Conservation (phyloP, 1,284 basidiomycete species). For the Austroboletus niveus region DNA sequence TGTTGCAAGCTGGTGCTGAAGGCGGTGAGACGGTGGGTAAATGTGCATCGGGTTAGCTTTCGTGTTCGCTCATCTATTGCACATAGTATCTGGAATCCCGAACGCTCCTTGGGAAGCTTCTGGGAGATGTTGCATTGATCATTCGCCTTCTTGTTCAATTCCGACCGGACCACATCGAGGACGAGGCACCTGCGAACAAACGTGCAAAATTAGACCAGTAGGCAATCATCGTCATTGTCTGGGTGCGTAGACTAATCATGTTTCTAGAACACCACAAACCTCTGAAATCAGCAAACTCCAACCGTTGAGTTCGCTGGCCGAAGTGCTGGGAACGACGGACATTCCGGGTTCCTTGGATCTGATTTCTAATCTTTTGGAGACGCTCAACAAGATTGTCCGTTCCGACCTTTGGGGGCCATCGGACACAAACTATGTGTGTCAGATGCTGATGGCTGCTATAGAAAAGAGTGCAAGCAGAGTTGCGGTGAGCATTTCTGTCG, state of each 20-base stretch:
- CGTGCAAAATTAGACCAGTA: conserved; percentile 60
- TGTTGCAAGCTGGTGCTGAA: conserved; percentile 51
- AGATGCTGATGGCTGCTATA: conserved; percentile 81
- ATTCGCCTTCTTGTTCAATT: conserved; percentile 57
- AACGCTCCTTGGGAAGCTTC: conserved; percentile 44
- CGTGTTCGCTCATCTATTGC: conserved; percentile 1
- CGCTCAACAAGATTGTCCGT: conserved; percentile 62
- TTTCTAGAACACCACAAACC: conserved; percentile 13
- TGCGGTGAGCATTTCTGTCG: conserved; percentile 38
- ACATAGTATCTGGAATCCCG: conserved; percentile 51
- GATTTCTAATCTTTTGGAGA: conserved; percentile 72
- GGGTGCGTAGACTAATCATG: neutral
- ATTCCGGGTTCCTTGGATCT: conserved; percentile 72
- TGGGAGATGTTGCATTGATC: conserved; percentile 54
- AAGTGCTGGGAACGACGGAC: conserved; percentile 63
- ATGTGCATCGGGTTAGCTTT: neutral
- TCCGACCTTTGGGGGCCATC: conserved; percentile 45
- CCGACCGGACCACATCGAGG: conserved; percentile 42
- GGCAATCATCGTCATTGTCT: conserved; percentile 22
- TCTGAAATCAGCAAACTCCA: conserved; percentile 40
- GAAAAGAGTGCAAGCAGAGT: conserved; percentile 69
- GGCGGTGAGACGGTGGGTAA: conserved; percentile 47
- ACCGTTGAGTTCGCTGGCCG: conserved; percentile 61
- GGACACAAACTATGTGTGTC: conserved; percentile 82
- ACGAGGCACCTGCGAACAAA: conserved; percentile 54